A percentile compares a stretch with the other conserved stretches of the same genome.
These are phyloP conservation scores for Scedosporium boydii DNA, from an alignment of 2,329 filamentous ascomycete species.

Conservation along the genomic window DNA sequence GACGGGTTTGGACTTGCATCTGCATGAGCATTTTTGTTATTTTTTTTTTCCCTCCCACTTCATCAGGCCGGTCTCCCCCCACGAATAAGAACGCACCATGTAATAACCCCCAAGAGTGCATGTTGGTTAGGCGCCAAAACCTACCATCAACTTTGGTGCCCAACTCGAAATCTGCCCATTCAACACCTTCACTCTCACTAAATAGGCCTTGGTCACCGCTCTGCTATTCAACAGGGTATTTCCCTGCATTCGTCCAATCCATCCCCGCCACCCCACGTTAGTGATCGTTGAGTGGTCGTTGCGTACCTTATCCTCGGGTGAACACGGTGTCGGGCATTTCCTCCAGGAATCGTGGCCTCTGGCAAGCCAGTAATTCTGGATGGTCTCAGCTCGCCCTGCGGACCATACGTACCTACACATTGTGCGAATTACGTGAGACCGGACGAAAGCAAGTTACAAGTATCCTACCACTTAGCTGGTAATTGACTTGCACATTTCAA, in stretches of 20 bases:
- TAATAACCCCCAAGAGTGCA: neutral
- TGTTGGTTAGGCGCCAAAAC: neutral
- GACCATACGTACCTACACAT: neutral
- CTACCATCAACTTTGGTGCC: neutral
- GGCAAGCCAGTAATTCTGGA: constrained; percentile 4
- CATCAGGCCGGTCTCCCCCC: neutral
- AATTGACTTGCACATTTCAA: neutral
- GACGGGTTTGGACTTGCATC: neutral
- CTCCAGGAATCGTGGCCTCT: neutral
- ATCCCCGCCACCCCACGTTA: neutral
- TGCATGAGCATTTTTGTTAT: neutral
- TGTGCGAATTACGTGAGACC: neutral
- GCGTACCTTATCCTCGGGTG: neutral
- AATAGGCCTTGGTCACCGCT: constrained; percentile 4
- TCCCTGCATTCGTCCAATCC: constrained; percentile 2
- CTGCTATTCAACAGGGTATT: neutral
- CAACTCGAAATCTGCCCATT: neutral
- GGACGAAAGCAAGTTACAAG: neutral
- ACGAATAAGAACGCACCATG: neutral
- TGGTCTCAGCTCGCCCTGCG: neutral
- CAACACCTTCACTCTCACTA: neutral
- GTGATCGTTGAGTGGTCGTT: neutral
- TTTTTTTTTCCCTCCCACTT: neutral
- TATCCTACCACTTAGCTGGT: neutral
- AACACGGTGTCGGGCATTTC: neutral